Base-by-base conservation (phyloP, 805 yeast genomes). In the Scheffersomyces lignosus region DNA sequence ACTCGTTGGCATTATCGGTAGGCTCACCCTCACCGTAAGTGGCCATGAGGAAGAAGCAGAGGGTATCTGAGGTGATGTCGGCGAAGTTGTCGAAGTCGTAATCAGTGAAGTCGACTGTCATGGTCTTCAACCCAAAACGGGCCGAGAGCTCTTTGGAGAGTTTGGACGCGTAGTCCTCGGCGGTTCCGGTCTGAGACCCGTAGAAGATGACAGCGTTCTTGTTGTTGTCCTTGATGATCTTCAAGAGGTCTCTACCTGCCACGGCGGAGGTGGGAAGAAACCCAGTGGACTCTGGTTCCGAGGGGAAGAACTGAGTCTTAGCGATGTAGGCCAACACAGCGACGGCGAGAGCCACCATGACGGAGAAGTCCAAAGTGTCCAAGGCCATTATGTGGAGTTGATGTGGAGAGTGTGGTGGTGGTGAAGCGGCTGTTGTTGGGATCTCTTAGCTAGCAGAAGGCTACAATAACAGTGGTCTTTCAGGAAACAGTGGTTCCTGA, bases 21-120 rank as follows among this genome's bases (percentile, higher is more conserved):
- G 96, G 96, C 60, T 91, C 99, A 57, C 99, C 99, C 66, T 91
- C 99, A 51, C 99, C 99, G 53, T 93, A 93, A 8, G 96, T 88
- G 22, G 98, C 93, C 66, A 89, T 71, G 56, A 91, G 73, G 54
- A 91, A 83, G 40, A 68, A 64, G 18, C 67, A 60, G 44, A 88
- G 80, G 37, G 77, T 68, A 41, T 77, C 76, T 13, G 70, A 66
- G 15, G 81, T 76, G 44, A 91, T 62, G 33, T 77, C 77, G 52
- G 79, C 80, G 37, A 93, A 70, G 45, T 78, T 80, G 28, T 89
- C 96, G 54, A 74, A 84, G 48, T 91, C 97, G 55, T 81, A 89
- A 54, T 87, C 91, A 29, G 90, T 95, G 34, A 89, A 73, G 62
- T 91, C 98, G 6, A 83, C 93, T 40, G 83, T 79, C 83, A 93